Percentiles rank a stretch among this genome's conserved stretches.
Evolutionary conservation across 768 basidiomycete genomes (phyloP).

Genomic region (Austroboletus eburneus): DNA sequence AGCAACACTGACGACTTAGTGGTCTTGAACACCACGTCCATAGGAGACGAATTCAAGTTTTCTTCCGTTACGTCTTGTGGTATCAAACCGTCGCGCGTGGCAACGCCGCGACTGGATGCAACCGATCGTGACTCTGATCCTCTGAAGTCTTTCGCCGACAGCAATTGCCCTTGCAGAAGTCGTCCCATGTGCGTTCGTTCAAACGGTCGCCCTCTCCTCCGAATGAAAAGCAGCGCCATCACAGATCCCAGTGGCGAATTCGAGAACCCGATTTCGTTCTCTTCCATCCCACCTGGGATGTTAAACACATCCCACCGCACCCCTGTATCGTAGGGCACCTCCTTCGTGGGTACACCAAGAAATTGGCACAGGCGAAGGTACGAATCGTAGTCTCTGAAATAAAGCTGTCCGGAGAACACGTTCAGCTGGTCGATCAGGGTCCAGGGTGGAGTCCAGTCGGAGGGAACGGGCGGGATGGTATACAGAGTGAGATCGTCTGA

Average conservation of each 20-base stretch:
- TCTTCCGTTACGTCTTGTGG: background rate
- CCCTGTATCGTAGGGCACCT: background rate
- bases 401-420: too few species aligned
- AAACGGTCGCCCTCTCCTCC: slow-evolving; percentile 31
- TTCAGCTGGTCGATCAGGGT: too few species aligned
- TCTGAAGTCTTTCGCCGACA: background rate
- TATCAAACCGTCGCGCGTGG: background rate
- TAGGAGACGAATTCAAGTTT: too few species aligned
- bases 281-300: slow-evolving; percentile 1
- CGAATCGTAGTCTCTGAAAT: background rate
- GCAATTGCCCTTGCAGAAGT: background rate
- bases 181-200: background rate
- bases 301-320: background rate
- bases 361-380: slow-evolving; percentile 20
- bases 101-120: background rate
- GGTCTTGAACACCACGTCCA: background rate
- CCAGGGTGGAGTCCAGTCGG: too few species aligned
- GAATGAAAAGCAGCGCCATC: slow-evolving; percentile 17
- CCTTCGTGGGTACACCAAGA: slow-evolving; percentile 14
- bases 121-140: background rate
- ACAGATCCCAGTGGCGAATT: slow-evolving; percentile 31
- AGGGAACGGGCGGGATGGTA: too few species aligned
- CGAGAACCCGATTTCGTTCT: slow-evolving; percentile 20
- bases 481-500: too few species aligned
- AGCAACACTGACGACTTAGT: background rate